A percentile compares a stretch with the other conserved stretches of the same genome.
Conservation (phyloP, 345 rosid species). For the Pelargonium nanum region DNA sequence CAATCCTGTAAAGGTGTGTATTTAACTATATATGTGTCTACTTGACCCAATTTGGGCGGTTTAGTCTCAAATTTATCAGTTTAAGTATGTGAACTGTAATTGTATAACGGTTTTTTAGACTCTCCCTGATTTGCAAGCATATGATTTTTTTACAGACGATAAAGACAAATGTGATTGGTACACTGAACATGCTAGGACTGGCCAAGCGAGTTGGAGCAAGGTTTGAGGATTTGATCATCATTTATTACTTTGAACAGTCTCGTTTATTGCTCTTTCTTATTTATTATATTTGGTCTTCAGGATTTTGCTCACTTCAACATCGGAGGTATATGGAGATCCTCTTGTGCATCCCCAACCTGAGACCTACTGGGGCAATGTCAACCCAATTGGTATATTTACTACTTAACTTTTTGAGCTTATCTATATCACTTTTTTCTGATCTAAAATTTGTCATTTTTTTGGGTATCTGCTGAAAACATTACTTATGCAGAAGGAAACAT, state of each 20-base stretch:
- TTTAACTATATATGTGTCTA: neutral
- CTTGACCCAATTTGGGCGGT: neutral
- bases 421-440: neutral
- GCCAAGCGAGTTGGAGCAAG: constrained; percentile 98
- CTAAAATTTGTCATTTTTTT: neutral
- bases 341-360: constrained; percentile 89
- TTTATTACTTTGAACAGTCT: neutral
- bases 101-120: neutral
- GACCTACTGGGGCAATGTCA: constrained; percentile 95
- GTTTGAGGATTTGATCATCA: constrained; percentile 21
- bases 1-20: constrained; percentile 89
- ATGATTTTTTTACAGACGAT: constrained; percentile 48
- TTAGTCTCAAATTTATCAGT: neutral
- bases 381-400: constrained; percentile 65
- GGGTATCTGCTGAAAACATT: neutral
- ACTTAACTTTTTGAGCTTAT: neutral
- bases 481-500: neutral
- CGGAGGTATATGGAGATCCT: constrained; percentile 96
- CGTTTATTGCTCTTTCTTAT: constrained; percentile 5
- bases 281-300: constrained; percentile 25
- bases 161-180: constrained; percentile 95
- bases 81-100: neutral
- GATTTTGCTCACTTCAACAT: constrained; percentile 90
- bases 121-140: constrained; percentile 12
- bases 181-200: constrained; percentile 95